phyloP scores from a whole-genome alignment of 2,329 filamentous ascomycete genomes.

The Orbilia quercus region DNA sequence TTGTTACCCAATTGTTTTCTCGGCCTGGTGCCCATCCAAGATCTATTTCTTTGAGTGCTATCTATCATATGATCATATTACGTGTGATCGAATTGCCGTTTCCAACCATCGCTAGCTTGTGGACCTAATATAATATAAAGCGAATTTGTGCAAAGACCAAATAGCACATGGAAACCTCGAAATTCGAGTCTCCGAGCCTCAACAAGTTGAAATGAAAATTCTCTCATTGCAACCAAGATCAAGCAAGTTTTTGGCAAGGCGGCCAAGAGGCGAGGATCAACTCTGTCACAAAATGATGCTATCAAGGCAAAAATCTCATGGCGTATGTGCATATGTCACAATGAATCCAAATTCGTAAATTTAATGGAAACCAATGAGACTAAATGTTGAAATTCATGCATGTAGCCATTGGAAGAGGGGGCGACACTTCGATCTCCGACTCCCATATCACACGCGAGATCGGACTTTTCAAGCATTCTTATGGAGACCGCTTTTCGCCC shows the following conservation, averaged over 20 bases:
- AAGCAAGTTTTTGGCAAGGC: conserved; percentile 26
- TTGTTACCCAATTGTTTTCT: too few relatives aligned
- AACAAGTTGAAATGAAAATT: conserved; percentile 27
- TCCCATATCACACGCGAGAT: conserved; percentile 35
- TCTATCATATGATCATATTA: too few relatives aligned
- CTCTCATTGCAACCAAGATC: conserved; percentile 28
- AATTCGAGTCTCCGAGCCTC: neutral
- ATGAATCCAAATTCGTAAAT: neutral
- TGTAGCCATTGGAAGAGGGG: conserved; percentile 29
- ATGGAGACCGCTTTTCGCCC: conserved; percentile 33
- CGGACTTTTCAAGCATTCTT: conserved; percentile 36
- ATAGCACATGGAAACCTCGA: too few relatives aligned
- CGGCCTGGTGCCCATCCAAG: too few relatives aligned
- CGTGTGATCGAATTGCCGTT: too few relatives aligned
- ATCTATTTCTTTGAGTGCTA: too few relatives aligned
- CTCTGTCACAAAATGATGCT: conserved; percentile 24
- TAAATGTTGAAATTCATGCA: neutral
- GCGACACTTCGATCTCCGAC: conserved; percentile 30
- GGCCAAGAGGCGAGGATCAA: conserved; percentile 35
- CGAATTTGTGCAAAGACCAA: too few relatives aligned
- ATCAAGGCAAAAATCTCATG: conserved; percentile 43
- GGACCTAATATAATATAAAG: too few relatives aligned
- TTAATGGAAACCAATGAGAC: neutral
- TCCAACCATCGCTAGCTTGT: too few relatives aligned
- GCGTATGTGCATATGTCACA: conserved; percentile 45